Base-by-base conservation (phyloP, 768 basidiomycete species). In the Amanita molliuscula region DNA sequence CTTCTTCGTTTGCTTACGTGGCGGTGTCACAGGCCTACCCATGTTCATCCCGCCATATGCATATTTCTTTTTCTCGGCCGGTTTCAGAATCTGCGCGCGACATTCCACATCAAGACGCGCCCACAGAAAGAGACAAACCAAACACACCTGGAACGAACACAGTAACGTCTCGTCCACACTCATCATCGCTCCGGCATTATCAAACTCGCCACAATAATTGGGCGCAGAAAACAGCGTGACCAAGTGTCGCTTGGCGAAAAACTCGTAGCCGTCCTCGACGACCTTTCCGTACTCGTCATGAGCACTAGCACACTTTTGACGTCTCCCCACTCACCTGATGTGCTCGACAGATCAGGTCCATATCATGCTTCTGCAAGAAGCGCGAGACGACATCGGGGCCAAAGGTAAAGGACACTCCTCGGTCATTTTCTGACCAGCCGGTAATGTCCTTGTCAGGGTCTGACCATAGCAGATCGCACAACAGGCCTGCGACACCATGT, bases 161-260 rank as follows among this genome's bases (percentile, higher is more conserved):
- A 98, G 66, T 56, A 98, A 67, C 7, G 95, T 96, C 69, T 97
- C 95, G 60, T 97, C 95, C 37, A 99, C 95, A 61, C 89, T 93
- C 95, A 98, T 99, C 95, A 99, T 99, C 29, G 95, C 95, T 33
- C 95, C 95, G 3, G 95, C 94, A 66, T 99, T 99, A 67, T 99
- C 95, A 61, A 99, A 99, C 72, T 98, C 88, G 55, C 91, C 88
- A 59, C 87, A 90, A 61, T 91, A 90, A 72, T 91, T 90, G 52
- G 95, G 95, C 46, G 95, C 95, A 20, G 92, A 95, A 73, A 98
- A 98, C 40, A 98, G 66, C 37, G 95, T 98, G 56, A 98, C 95
- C 57, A 98, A 69, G 71, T 95, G 93, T 56, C 95, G 78, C 71
- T 98, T 97, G 41, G 94, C 94, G 61, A 97, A 98, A 70, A 98